Base-by-base conservation (phyloP, 495 filamentous ascomycete genomes). In the Diplogelasinospora grovesii region DNA sequence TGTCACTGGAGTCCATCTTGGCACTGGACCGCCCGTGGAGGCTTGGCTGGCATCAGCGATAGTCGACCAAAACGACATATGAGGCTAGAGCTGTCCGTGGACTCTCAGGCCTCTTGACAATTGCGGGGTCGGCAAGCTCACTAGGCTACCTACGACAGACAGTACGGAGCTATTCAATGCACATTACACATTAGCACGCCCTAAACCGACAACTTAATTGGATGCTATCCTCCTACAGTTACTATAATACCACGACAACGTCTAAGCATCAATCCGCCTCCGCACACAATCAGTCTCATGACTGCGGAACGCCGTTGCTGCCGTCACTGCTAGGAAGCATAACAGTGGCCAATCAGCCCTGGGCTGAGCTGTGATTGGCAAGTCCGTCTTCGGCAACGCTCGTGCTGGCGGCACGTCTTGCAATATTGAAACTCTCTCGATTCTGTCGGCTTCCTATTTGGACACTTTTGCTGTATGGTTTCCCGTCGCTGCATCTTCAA, bases 61-160 rank as follows among this genome's bases (percentile, higher is more conserved):
- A n/a, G n/a, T n/a, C n/a, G n/a, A n/a, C n/a, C n/a, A n/a, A n/a
- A n/a, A n/a, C n/a, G n/a, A n/a, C n/a, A 22, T 10, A 15, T 2
- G 7, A 3, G 4, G 20, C 8, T 5, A 33, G 32, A 27, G 32
- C 36, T 18, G 41, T 21, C 39, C 8, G 7, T 22, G 19, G 5
- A 32, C 49, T 43, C 52, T 56, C 56, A 40, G 52, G 56, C 52
- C 52, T 53, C 49, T 48, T 46, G 18, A 8, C 33, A 24, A 38
- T 35, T 53, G 56, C 49, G 52, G 52, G 52, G 51, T 58, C 22
- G 22, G 38, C n/a, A 25, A 36, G 34, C 30, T 22, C 35, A 32
- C 10, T 29, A 29, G n/a, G n/a, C n/a, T n/a, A n/a, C n/a, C n/a
- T n/a, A n/a, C n/a, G n/a, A n/a, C n/a, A n/a, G n/a, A n/a, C n/a